These are phyloP conservation scores for Pezicula neosporulosa DNA, from an alignment of 2,329 filamentous ascomycete species.

Conservation along the genomic window DNA sequence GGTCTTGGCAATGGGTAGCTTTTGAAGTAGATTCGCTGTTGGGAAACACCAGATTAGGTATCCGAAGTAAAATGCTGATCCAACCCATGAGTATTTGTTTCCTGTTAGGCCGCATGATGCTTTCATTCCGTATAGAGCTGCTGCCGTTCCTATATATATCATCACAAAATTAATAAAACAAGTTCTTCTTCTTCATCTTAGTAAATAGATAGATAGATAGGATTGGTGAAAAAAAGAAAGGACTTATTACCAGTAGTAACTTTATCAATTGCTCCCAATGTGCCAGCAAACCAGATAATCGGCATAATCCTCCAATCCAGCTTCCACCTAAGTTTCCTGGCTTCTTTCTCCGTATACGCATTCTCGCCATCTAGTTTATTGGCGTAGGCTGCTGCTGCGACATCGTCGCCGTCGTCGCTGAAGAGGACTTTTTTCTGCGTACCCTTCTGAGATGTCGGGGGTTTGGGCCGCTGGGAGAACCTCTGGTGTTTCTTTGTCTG, in stretches of 20 bases:
- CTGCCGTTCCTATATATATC: too few relatives aligned
- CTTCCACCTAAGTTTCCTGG: conserved; percentile 33
- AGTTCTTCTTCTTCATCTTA: too few relatives aligned
- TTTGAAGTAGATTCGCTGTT: conserved; percentile 25
- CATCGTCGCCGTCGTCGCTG: conserved; percentile 19
- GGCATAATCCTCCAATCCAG: conserved; percentile 38
- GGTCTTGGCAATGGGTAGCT: conserved; percentile 30
- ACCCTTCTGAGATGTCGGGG: background rate
- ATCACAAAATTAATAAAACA: too few relatives aligned
- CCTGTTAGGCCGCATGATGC: conserved; percentile 26
- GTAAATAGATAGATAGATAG: too few relatives aligned
- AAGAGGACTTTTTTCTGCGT: conserved; percentile 1
- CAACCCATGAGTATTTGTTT: conserved; percentile 30
- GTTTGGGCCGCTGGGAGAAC: background rate
- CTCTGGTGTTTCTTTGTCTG: background rate
- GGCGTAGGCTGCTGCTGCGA: conserved; percentile 28
- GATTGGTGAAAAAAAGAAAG: too few relatives aligned
- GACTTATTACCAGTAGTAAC: conserved; percentile 24
- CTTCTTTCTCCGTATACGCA: conserved; percentile 22
- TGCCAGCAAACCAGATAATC: conserved; percentile 32
- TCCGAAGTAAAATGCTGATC: conserved; percentile 25
- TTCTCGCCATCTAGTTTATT: conserved; percentile 23
- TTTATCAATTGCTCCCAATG: conserved; percentile 18
- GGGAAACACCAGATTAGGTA: conserved; percentile 32
- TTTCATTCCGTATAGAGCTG: conserved; percentile 31